A percentile compares a stretch with the other conserved stretches of the same genome.
These are phyloP conservation scores for Cichorium intybus DNA, from an alignment of 140 eudicot species.

Conservation along the genomic window DNA sequence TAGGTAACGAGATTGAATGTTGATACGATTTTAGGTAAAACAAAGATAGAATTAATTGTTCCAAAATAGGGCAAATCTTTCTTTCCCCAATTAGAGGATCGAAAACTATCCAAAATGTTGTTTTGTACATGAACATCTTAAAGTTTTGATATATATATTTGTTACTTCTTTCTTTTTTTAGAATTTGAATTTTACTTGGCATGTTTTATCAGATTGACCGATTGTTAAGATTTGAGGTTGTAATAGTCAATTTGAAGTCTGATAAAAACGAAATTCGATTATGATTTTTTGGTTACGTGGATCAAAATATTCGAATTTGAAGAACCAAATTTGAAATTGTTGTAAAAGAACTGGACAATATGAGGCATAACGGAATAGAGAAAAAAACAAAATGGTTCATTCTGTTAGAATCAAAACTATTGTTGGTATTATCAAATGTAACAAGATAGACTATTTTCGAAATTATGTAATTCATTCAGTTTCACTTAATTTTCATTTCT, in stretches of 20 bases:
- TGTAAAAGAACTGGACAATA: neutral
- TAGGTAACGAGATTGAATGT: slow-evolving; percentile 28
- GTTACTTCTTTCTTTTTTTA: neutral
- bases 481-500: no score
- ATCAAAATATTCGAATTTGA: no score
- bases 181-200: neutral
- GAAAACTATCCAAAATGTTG: slow-evolving; percentile 29
- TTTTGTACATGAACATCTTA: slow-evolving; percentile 28
- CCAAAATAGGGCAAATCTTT: slow-evolving; percentile 25
- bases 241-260: neutral
- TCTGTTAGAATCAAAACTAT: no score
- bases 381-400: no score
- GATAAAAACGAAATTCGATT: neutral
- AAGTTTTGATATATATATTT: slow-evolving; percentile 35
- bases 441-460: no score
- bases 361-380: neutral
- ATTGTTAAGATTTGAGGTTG: neutral
- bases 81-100: slow-evolving; percentile 34
- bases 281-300: neutral
- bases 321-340: no score
- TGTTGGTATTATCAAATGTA: no score
- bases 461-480: no score
- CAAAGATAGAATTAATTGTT: slow-evolving; percentile 21
- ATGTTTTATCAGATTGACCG: slow-evolving; percentile 8
- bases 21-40: slow-evolving; percentile 26